These are phyloP conservation scores for Apium graveolens DNA, from an alignment of 129 eudicot species.

Conservation along the genomic window DNA sequence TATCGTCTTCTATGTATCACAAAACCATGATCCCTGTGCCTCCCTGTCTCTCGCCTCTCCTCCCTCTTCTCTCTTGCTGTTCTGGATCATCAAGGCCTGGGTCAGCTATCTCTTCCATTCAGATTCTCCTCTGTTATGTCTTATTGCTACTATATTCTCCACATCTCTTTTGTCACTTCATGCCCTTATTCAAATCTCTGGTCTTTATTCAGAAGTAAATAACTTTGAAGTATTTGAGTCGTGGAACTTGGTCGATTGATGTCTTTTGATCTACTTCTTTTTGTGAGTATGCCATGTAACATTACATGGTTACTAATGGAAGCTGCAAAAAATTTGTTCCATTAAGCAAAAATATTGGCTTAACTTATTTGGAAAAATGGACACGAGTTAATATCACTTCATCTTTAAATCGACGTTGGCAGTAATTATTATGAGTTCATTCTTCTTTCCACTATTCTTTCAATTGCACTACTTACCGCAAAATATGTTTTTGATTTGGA, in stretches of 20 bases:
- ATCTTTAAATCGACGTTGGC: background rate
- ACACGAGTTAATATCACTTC: background rate
- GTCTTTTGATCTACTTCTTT: background rate
- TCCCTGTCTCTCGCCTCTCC: background rate
- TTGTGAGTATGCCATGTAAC: background rate
- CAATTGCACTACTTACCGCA: background rate
- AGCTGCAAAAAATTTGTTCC: background rate
- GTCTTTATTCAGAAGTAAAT: background rate
- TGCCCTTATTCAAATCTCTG: background rate
- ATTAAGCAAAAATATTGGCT: background rate
- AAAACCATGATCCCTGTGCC: background rate
- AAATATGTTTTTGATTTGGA: constrained; percentile 18
- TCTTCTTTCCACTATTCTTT: background rate
- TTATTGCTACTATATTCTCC: no score
- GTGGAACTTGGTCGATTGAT: background rate
- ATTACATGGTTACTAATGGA: background rate
- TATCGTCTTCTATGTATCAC: background rate
- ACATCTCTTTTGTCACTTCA: no score
- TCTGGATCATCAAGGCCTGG: background rate
- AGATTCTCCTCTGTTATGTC: background rate
- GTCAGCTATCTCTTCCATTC: background rate
- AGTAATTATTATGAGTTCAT: constrained; percentile 1
- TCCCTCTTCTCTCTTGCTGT: background rate
- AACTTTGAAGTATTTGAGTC: background rate
- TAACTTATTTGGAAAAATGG: background rate